A percentile compares a stretch with the other conserved stretches of the same genome.
Conservation (phyloP, 176 grass and related monocot species). For the Eleusine coracana region DNA sequence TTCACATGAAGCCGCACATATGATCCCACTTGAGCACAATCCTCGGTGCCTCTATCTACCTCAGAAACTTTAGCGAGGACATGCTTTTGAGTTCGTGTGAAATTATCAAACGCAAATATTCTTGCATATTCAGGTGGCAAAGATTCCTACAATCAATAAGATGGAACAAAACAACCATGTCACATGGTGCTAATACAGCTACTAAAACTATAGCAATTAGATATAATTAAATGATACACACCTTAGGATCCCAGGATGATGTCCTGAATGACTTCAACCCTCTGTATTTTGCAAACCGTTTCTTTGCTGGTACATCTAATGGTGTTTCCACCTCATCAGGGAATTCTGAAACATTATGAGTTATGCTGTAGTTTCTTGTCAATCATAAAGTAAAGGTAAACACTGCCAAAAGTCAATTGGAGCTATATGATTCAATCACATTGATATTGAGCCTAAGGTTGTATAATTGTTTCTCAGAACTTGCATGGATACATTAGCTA, state of each 20-base stretch:
- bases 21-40: conserved; percentile 43
- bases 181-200: conserved; percentile 21
- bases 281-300: conserved; percentile 90
- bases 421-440: background rate
- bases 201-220: background rate
- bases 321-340: conserved; percentile 99
- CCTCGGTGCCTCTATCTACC: conserved; percentile 49
- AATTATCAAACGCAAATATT: conserved; percentile 97
- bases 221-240: conserved; percentile 38
- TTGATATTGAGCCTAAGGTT: background rate
- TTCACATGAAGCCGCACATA: too few relatives aligned
- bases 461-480: background rate
- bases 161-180: conserved; percentile 35
- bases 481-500: background rate
- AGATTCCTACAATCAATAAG: conserved; percentile 77
- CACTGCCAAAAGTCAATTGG: conserved; percentile 14
- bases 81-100: conserved; percentile 80
- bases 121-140: conserved; percentile 83
- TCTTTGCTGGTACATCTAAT: conserved; percentile 85
- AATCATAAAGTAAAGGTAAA: background rate
- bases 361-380: conserved; percentile 19
- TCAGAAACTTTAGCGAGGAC: conserved; percentile 60
- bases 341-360: conserved; percentile 72
- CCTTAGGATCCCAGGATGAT: conserved; percentile 96
- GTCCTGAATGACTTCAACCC: conserved; percentile 96